Evolutionary conservation across 768 basidiomycete genomes (phyloP).

Genomic region (Lyophyllum atratum): DNA sequence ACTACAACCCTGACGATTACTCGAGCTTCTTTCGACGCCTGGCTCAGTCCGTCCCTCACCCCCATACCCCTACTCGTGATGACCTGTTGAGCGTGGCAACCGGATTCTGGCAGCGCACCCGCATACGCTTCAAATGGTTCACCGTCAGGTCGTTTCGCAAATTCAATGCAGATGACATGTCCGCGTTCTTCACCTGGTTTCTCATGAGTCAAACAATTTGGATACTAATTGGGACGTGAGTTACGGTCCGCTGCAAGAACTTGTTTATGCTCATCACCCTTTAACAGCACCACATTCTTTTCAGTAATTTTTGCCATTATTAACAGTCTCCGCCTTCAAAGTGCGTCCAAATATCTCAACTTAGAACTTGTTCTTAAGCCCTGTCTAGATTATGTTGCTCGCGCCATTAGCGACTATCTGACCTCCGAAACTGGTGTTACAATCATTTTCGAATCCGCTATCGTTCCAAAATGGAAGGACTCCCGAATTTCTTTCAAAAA

Average conservation of each 20-base stretch:
- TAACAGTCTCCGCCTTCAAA: constrained; percentile 85
- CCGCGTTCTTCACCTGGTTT: constrained; percentile 95
- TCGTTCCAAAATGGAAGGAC: constrained; percentile 97
- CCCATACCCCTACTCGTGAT: constrained; percentile 81
- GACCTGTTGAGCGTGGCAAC: constrained; percentile 86
- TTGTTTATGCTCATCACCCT: neutral
- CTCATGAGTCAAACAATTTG: constrained; percentile 94
- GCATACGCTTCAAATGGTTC: constrained; percentile 97
- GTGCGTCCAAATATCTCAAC: constrained; percentile 37
- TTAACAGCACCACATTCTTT: constrained; percentile 87
- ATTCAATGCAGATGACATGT: constrained; percentile 96
- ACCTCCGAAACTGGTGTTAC: constrained; percentile 93
- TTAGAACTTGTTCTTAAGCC: constrained; percentile 2
- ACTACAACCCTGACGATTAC: constrained; percentile 61
- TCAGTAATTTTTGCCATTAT: constrained; percentile 88
- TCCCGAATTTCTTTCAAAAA: constrained; percentile 96
- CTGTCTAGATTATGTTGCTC: constrained; percentile 75
- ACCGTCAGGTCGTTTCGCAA: constrained; percentile 92
- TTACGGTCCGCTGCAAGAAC: constrained; percentile 13
- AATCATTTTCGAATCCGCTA: constrained; percentile 95
- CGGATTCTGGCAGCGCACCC: constrained; percentile 87
- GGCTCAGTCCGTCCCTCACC: constrained; percentile 74
- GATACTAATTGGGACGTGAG: constrained; percentile 93
- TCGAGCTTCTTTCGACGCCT: constrained; percentile 81
- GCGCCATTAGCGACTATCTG: constrained; percentile 87